phyloP scores from a whole-genome alignment of 2,329 filamentous ascomycete species.

The Aspergillus oerlinghausenensis region DNA sequence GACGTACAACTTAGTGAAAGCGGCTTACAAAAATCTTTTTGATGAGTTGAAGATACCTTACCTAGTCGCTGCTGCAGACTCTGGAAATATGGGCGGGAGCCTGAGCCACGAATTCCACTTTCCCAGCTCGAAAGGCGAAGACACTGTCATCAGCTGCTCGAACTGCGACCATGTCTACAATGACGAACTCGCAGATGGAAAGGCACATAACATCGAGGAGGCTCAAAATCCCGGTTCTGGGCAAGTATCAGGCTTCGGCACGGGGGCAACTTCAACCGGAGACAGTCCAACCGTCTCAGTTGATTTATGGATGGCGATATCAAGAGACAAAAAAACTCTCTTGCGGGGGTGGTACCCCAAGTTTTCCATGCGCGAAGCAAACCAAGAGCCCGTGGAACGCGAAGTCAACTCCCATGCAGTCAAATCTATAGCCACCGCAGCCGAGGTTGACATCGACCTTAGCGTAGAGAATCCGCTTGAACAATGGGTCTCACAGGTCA shows the following conservation, averaged over 20 bases:
- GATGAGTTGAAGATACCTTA: slow-evolving; percentile 78
- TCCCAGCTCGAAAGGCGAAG: slow-evolving; percentile 73
- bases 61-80: slow-evolving; percentile 81
- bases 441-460: slow-evolving; percentile 65
- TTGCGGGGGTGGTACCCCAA: slow-evolving; percentile 66
- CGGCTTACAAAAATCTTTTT: slow-evolving; percentile 72
- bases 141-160: slow-evolving; percentile 72
- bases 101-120: slow-evolving; percentile 95
- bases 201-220: slow-evolving; percentile 16
- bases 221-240: background rate
- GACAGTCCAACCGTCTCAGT: slow-evolving; percentile 30
- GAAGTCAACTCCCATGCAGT: slow-evolving; percentile 59
- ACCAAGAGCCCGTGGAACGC: slow-evolving; percentile 29
- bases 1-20: slow-evolving; percentile 72
- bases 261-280: slow-evolving; percentile 15
- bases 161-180: slow-evolving; percentile 75
- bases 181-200: slow-evolving; percentile 69
- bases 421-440: slow-evolving; percentile 48
- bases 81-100: slow-evolving; percentile 91
- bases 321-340: slow-evolving; percentile 59
- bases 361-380: slow-evolving; percentile 32
- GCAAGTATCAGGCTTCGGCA: slow-evolving; percentile 20
- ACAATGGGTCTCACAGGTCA: slow-evolving; percentile 48
- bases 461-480: slow-evolving; percentile 58
- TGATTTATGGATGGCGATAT: slow-evolving; percentile 38